Base-by-base conservation (phyloP, 169 alveolate genomes). In the Pseudocohnilembus persalinus region DNA sequence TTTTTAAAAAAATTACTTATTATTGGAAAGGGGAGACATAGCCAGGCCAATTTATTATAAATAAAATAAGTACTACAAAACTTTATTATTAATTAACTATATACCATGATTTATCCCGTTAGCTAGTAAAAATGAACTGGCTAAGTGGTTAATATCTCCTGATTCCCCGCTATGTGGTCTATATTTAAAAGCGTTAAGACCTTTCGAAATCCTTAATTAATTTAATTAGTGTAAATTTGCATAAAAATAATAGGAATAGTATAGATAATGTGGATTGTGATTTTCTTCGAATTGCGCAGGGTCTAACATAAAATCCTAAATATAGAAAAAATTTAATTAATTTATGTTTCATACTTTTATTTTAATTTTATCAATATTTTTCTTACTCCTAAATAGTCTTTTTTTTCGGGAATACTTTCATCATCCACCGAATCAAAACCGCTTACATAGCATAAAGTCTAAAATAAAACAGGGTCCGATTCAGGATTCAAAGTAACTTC, bases 111-210 rank as follows among this genome's bases (percentile, higher is more conserved):
- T 96, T 75, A 97, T 96, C n/a, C 97, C 89, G 81, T 97, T 95
- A 25, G 98, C 97, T 27, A 94, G 74, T 87, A 97, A 84, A 84
- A 90, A 96, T 86, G 96, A 95, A 74, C 98, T 88, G 64, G 97
- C 98, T 77, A 97, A 85, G 74, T 97, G 99, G 74, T 95, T 94
- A 1, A 94, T 88, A 82, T 94, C 92, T 11, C 99, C 99, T 29
- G 98, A 97, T 84, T 97, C 99, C 31, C 99, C 99, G 88, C 98
- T 95, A 92, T 97, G 99, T 33, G 99, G 99, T 81, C 99, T 92
- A 87, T 83, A 90, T 35, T 84, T 31, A 84, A 82, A 82, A 32
- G 98, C 94, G 34, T 95, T 89, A 88, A 97, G 74, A 16, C 97
- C 97, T 33, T 97, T 82, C 65, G 92, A 83, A 33, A 76, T 91